Percentiles rank a stretch among this genome's conserved stretches.
phyloP scores from a whole-genome alignment of 345 rosid genomes.

The Bruguiera sexangula region DNA sequence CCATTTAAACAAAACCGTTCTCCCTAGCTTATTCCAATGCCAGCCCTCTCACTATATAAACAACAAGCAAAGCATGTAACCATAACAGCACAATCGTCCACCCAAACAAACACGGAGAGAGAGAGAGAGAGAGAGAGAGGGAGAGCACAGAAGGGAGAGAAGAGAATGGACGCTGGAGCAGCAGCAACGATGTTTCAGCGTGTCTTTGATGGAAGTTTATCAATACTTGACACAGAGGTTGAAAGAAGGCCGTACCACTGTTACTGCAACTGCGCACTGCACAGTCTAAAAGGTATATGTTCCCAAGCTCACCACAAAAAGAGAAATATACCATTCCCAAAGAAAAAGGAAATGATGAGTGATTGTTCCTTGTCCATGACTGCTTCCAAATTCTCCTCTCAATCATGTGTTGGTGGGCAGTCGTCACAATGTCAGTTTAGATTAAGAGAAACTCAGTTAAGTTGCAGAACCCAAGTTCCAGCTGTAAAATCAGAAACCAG shows the following conservation, averaged over 20 bases:
- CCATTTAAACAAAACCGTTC: too few relatives aligned
- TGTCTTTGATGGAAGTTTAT: conserved; percentile 5
- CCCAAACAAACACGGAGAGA: not conserved
- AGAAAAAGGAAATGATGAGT: not conserved
- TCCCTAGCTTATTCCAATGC: too few relatives aligned
- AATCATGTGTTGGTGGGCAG: too few relatives aligned
- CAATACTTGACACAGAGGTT: not conserved
- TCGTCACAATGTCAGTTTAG: too few relatives aligned
- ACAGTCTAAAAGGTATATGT: not conserved
- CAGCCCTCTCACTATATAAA: too few relatives aligned
- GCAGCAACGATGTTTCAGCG: not conserved
- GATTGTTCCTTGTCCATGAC: too few relatives aligned
- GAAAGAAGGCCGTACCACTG: conserved; percentile 16
- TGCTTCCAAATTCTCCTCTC: too few relatives aligned
- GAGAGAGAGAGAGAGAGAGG: not conserved
- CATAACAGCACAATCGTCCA: not conserved
- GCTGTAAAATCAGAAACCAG: too few relatives aligned
- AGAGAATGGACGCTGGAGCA: not conserved
- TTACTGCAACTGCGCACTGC: conserved; percentile 12
- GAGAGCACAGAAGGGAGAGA: not conserved
- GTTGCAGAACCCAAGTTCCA: too few relatives aligned
- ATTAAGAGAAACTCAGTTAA: too few relatives aligned
- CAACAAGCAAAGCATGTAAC: not conserved
- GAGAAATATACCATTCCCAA: not conserved
- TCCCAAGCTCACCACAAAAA: not conserved